phyloP scores from a whole-genome alignment of 2,329 filamentous ascomycete species.

The Mycosphaerella sp. region DNA sequence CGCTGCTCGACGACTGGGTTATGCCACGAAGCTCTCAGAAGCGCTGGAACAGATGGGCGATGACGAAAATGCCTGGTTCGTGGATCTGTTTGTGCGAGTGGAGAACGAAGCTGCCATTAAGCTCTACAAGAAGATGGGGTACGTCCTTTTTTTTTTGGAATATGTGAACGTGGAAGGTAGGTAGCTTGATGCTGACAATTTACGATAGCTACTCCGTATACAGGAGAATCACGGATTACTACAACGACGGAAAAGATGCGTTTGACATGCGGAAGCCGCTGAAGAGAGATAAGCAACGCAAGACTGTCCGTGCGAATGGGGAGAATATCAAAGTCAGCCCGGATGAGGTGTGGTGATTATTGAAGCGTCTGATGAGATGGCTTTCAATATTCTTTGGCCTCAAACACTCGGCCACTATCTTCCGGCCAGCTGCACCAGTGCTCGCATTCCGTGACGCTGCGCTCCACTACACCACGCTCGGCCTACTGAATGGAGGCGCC shows the following conservation, averaged over 20 bases:
- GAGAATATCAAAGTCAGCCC: slow-evolving; percentile 71
- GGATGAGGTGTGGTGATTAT: slow-evolving; percentile 73
- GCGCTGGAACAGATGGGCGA: slow-evolving; percentile 78
- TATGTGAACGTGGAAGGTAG: too few relatives aligned
- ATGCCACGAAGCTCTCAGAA: slow-evolving; percentile 75
- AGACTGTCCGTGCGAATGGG: slow-evolving; percentile 75
- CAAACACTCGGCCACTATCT: too few relatives aligned
- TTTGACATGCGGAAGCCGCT: slow-evolving; percentile 95
- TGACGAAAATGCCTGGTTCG: slow-evolving; percentile 82
- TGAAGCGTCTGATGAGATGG: not conserved
- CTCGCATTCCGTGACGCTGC: too few relatives aligned
- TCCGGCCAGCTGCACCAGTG: too few relatives aligned
- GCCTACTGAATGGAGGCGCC: too few relatives aligned
- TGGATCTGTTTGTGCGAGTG: slow-evolving; percentile 86
- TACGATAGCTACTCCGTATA: slow-evolving; percentile 65
- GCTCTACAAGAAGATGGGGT: slow-evolving; percentile 87
- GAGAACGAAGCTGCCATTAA: slow-evolving; percentile 82
- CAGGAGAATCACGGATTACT: slow-evolving; percentile 83
- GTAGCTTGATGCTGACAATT: not conserved
- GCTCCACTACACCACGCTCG: too few relatives aligned
- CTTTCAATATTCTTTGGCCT: not conserved
- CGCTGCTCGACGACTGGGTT: slow-evolving; percentile 73
- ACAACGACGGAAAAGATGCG: slow-evolving; percentile 90
- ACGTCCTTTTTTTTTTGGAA: too few relatives aligned
- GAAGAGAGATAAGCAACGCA: slow-evolving; percentile 67